phyloP scores from a whole-genome alignment of 345 rosid genomes.

The Cardiospermum halicacabum region DNA sequence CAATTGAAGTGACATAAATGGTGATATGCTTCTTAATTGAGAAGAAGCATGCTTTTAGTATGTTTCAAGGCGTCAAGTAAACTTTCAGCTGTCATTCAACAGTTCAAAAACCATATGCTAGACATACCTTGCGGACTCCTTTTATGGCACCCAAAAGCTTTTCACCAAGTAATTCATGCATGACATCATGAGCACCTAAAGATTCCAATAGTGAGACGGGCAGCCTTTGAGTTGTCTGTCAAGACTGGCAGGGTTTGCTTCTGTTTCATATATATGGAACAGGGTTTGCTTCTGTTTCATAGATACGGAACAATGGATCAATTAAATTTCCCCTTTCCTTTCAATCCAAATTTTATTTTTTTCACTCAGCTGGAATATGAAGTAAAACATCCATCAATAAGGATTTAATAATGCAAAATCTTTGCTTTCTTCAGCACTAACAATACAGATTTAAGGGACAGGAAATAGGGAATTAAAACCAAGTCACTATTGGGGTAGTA shows the following conservation, averaged over 20 bases:
- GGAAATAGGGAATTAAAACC: too few species aligned
- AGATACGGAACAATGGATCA: not conserved
- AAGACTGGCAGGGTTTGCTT: constrained; percentile 53
- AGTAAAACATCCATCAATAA: not conserved
- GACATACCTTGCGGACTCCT: constrained; percentile 79
- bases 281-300: too few species aligned
- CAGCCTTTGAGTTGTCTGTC: constrained; percentile 53
- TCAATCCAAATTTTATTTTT: too few species aligned
- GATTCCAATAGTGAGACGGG: constrained; percentile 70
- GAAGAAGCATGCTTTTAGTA: not conserved
- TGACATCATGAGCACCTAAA: constrained; percentile 51
- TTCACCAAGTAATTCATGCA: constrained; percentile 62
- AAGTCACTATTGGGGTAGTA: too few species aligned
- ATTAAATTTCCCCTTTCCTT: too few species aligned
- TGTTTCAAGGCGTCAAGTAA: not conserved
- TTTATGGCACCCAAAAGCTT: constrained; percentile 67
- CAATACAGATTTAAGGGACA: too few species aligned
- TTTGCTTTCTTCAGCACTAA: not conserved
- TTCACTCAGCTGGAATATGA: too few species aligned
- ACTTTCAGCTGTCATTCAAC: not conserved
- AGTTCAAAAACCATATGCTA: not conserved
- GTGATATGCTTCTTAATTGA: not conserved
- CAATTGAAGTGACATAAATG: not conserved
- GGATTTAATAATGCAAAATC: not conserved
- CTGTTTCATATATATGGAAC: constrained; percentile 30